Evolutionary conservation across 192 early-diverging fungal species (phyloP).

Genomic region (Entophlyctis helioformis): DNA sequence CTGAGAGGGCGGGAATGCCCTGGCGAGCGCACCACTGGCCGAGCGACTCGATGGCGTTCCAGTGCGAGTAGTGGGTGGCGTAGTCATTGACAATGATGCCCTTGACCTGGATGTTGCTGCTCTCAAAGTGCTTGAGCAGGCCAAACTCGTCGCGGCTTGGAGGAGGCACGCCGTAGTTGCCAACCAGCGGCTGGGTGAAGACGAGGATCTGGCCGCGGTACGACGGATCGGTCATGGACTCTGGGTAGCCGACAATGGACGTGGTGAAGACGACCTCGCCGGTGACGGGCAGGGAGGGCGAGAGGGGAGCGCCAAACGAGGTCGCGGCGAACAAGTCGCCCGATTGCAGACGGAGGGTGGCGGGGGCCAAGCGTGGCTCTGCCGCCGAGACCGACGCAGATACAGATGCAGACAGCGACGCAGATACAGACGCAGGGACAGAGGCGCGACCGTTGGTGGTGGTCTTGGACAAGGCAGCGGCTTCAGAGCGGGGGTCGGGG

Average conservation of each 20-base stretch:
- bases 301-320: conserved; percentile 70
- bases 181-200: conserved; percentile 91
- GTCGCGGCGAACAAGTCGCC: conserved; percentile 73
- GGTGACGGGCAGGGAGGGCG: conserved; percentile 33
- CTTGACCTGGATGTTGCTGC: conserved; percentile 68
- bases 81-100: conserved; percentile 89
- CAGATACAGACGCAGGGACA: too few relatives aligned
- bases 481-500: conserved; percentile 26
- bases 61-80: conserved; percentile 82
- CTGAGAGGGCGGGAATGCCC: conserved; percentile 75
- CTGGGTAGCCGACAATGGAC: conserved; percentile 88
- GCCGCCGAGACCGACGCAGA: conserved; percentile 13
- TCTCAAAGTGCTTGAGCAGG: conserved; percentile 79
- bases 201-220: conserved; percentile 92
- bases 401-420: too few relatives aligned
- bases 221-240: conserved; percentile 97
- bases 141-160: conserved; percentile 64
- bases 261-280: conserved; percentile 97
- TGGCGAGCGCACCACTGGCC: conserved; percentile 77
- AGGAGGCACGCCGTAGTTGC: conserved; percentile 90
- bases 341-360: conserved; percentile 62
- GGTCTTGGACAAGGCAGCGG: conserved; percentile 37
- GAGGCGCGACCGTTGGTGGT: conserved; percentile 10
- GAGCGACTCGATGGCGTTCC: conserved; percentile 83
- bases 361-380: conserved; percentile 38